phyloP scores from a whole-genome alignment of 2,329 filamentous ascomycete genomes.

The Diaporthe humulicola region DNA sequence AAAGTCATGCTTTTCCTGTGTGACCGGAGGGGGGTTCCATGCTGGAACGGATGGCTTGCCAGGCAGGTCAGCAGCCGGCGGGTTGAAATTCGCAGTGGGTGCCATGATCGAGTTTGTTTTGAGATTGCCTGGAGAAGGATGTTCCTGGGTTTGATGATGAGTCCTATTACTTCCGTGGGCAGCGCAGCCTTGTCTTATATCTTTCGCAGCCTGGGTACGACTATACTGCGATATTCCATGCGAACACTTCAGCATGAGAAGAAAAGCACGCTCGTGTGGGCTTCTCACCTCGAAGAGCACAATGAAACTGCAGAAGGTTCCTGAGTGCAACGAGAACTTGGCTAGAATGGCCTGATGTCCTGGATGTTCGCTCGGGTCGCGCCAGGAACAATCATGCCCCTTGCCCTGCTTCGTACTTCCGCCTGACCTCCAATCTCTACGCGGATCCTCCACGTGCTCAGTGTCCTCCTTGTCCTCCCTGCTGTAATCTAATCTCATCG shows the following conservation, averaged over 20 bases:
- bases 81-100: slow-evolving; percentile 55
- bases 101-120: slow-evolving; percentile 41
- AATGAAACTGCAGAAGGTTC: neutral
- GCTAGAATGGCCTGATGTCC: slow-evolving; percentile 18
- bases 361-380: neutral
- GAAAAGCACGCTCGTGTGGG: neutral
- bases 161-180: slow-evolving; percentile 11
- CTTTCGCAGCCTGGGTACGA: neutral
- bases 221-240: neutral
- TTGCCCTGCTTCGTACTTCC: neutral
- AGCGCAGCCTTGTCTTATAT: slow-evolving; percentile 24
- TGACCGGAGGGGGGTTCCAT: slow-evolving; percentile 60
- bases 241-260: neutral
- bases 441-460: slow-evolving; percentile 5
- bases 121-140: neutral
- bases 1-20: slow-evolving; percentile 58
- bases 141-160: slow-evolving; percentile 19
- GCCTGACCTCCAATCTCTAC: neutral
- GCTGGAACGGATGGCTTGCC: slow-evolving; percentile 57
- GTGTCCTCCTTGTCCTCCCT: slow-evolving; percentile 19
- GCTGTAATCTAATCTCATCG: neutral
- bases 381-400: slow-evolving; percentile 8
- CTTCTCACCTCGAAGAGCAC: neutral
- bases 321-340: neutral
- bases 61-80: slow-evolving; percentile 52